Evolutionary conservation across 768 basidiomycete species (phyloP), one percentile per base, ranked within the genome.

Genomic region (Leccinum broughii): DNA sequence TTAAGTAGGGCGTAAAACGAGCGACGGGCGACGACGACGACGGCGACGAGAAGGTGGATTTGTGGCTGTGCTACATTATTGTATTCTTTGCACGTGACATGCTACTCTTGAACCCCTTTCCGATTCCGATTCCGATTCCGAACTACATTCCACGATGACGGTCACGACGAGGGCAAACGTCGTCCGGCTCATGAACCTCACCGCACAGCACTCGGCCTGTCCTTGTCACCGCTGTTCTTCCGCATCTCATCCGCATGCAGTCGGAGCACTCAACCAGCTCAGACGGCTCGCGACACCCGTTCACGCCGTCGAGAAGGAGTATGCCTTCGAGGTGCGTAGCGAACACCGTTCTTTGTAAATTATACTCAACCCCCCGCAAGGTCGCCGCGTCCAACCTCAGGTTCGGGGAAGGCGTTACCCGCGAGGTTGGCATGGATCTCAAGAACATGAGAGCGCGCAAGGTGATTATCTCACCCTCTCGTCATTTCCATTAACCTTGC

Each of bases 381-480:
- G 85, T 94, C 49, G 89, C 93, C 13, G 93, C 94, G 5, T 87
- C 90, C 46, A 93, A 95, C 73, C 75, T 96, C 61, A 80, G 93
- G 54, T 96, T 95, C 68, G 93, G 93, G 2, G 89, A 93, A 62
- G 93, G 93, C 32, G 94, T 93, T 37, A 95, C 93, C 4, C 80
- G 81, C 41, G 93, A 95, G 74, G 90, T 95, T 30, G 94, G 93
- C 35, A 93, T 95, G 89, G 94, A 95, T 74, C 81, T 95, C 66
- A 90, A 90, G 81, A 95, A 95, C 77, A 89, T 93, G 90, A 90
- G 88, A 58, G 93, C 94, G 7, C 83, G 85, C 66, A 93, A 92
- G 82, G 92, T 89, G 55, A 6, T 10, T 30, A 39, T 62, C 20
- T 4, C 37, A 6, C n/a, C n/a, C 22, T 15, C 50, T 46, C 34